Evolutionary conservation across 2,329 filamentous ascomycete species (phyloP).

Genomic region (Penicillium decumbens): DNA sequence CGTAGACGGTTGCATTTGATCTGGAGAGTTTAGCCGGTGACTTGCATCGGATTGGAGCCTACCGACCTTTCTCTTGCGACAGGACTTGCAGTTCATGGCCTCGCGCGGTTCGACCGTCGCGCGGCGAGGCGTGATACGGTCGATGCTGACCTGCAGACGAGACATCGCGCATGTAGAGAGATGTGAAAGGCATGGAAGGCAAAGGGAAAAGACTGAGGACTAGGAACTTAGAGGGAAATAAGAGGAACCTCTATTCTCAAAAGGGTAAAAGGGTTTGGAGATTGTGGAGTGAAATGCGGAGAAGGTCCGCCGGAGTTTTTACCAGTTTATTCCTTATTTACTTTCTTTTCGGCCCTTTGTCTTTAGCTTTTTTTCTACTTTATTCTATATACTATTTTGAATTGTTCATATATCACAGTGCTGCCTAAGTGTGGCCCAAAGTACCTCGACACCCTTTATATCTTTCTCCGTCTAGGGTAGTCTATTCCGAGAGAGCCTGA

Average conservation of each 20-base stretch:
- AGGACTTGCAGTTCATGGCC: constrained; percentile 95
- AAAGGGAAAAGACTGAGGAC: not conserved
- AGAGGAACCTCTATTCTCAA: not conserved
- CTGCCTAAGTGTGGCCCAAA: not conserved
- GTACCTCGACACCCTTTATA: not conserved
- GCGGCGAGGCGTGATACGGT: constrained; percentile 67
- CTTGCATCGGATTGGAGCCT: constrained; percentile 4
- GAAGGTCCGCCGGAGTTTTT: constrained; percentile 16
- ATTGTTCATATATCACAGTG: too few relatives aligned
- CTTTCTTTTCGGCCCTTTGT: not conserved
- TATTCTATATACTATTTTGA: too few relatives aligned
- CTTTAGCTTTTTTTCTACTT: not conserved
- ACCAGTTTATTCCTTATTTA: not conserved
- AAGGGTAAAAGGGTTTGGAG: not conserved
- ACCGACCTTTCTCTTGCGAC: constrained; percentile 80
- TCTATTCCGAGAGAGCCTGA: not conserved
- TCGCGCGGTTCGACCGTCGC: constrained; percentile 73
- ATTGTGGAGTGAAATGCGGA: constrained; percentile 21
- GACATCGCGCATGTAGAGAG: constrained; percentile 50
- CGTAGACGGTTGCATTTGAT: constrained; percentile 88
- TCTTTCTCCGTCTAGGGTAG: constrained; percentile 6
- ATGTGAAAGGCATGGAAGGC: not conserved
- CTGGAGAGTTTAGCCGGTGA: constrained; percentile 42
- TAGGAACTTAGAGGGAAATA: not conserved
- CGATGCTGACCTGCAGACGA: constrained; percentile 74